Conservation (phyloP, 208 protist species). For the Wallacemonas rigidus region DNA sequence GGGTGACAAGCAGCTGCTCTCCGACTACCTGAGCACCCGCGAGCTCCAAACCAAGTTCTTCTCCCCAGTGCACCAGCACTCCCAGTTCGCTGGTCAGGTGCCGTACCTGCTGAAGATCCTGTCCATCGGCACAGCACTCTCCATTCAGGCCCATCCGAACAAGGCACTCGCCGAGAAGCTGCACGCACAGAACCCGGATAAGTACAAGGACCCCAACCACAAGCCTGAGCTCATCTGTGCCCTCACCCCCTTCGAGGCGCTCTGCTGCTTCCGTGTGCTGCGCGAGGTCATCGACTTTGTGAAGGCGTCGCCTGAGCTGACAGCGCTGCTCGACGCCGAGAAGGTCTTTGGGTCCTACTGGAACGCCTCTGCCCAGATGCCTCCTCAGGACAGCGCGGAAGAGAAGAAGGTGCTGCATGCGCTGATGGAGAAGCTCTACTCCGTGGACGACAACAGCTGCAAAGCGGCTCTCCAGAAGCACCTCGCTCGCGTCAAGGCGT, state of each 20-base stretch:
- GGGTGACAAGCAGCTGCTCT: conserved; percentile 48
- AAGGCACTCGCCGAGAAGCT: conserved; percentile 93
- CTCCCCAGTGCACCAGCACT: conserved; percentile 48
- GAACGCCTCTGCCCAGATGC: conserved; percentile 6
- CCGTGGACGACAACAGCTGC: conserved; percentile 34
- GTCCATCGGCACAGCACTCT: conserved; percentile 95
- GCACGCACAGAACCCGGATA: conserved; percentile 82
- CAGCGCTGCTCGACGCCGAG: conserved; percentile 36
- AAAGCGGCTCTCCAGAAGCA: conserved; percentile 56
- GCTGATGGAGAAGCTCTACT: conserved; percentile 76
- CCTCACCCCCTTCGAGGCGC: conserved; percentile 93
- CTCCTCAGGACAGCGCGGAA: conserved; percentile 30
- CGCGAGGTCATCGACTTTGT: conserved; percentile 83
- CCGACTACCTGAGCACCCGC: conserved; percentile 50
- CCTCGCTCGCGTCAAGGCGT: conserved; percentile 39
- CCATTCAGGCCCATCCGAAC: conserved; percentile 98
- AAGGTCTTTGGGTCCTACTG: conserved; percentile 27
- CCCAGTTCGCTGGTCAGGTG: conserved; percentile 71
- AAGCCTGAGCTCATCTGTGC: conserved; percentile 98
- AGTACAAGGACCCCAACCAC: conserved; percentile 98
- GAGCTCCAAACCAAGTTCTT: conserved; percentile 52
- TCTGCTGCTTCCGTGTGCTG: conserved; percentile 96
- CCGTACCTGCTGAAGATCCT: conserved; percentile 98
- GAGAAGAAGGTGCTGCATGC: conserved; percentile 58
- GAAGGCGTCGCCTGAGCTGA: conserved; percentile 51